Evolutionary conservation across 2,329 filamentous ascomycete genomes (phyloP), one percentile per base, ranked within the genome.

Genomic region (Calonectria crousiana): DNA sequence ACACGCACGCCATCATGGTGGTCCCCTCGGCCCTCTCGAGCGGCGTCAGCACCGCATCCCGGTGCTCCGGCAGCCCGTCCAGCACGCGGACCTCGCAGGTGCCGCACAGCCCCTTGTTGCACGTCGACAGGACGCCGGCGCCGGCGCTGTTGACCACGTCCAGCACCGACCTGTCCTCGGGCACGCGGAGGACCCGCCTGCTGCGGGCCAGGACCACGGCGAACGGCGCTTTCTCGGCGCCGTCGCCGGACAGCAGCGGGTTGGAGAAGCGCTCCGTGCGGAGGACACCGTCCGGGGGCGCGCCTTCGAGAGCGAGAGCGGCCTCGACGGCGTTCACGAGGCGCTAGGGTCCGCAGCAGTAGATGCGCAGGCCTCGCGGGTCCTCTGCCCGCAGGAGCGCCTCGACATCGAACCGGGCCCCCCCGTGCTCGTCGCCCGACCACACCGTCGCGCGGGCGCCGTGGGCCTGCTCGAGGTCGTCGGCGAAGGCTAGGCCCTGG

Each of bases 101-200:
- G n/a, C 58, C 58, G n/a, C 68, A 71, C 44, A 71, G 20, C 3
- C 56, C 68, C 56, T 64, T 71, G 68, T 60, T 60, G 56, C 56
- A 60, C 13, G 56, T 60, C 34, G 56, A 60, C n/a, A 60, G n/a
- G 32, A 60, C 34, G 3, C 56, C 56, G 32, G 56, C 56, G 2
- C 56, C 56, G n/a, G 56, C 56, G 0, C 4, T n/a, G 34, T 60
- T 60, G 34, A 60, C n/a, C 32, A 60, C 56, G 34, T 60, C 56
- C 13, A 60, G 56, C 13, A 60, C 32, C n/a, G 56, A 38, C n/a
- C n/a, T 38, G 34, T 60, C 56, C 34, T 38, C 13, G 13, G 56
- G 56, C 13, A 60, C 56, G n/a, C n/a, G 56, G n/a, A 38, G 34
- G 4, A 36, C 26, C n/a, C 32, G 34, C 16, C 56, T n/a, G 56